Base-by-base conservation (phyloP, 139 green algal genomes). In the Micractinium conductrix region DNA sequence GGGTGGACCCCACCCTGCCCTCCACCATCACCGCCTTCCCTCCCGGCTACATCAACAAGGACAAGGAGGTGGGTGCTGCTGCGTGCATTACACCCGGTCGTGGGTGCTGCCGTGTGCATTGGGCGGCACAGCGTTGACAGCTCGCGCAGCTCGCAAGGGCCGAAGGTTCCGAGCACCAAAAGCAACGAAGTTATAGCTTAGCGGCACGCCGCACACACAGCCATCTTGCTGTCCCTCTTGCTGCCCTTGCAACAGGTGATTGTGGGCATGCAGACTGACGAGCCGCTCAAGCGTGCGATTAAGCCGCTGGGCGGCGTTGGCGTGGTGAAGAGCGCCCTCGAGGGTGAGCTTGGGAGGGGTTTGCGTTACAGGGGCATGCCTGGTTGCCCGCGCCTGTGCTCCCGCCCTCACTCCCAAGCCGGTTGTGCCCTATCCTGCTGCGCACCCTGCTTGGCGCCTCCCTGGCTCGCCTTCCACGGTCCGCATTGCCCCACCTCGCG, bases 291-390 rank as follows among this genome's bases (percentile, higher is more conserved):
- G 87, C 88, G 93, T 48, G 89, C 90, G 45, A 96, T 96, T 83
- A 96, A 96, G 88, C 92, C 93, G 0, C 84, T 92, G 84, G 93
- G 93, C 42, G 93, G 93, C 35, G 90, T 91, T 50, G 86, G 90
- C 85, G 91, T 95, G 87, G 93, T 96, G 58, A 90, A 93, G 79
- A 83, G 83, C n/a, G 93, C 93, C 22, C 89, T 96, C 30, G 74
- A 92, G 83, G 79, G 72, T 79, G 44, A 62, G 72, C 17, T 16
- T 28, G 33, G 53, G 53, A 9, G 53, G 8, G 8, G 8, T 21
- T 62, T 62, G 53, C 53, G 24, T 19, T 16, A 16, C 10, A 62
- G 4, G 38, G 48, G 68, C 68, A 74, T n/a, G n/a, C n/a, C n/a
- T n/a, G n/a, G n/a, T n/a, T n/a, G n/a, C n/a, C n/a, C n/a, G n/a